A percentile compares a stretch with the other conserved stretches of the same genome.
phyloP scores from a whole-genome alignment of 139 green algal species.

The Mesostigma viride region DNA sequence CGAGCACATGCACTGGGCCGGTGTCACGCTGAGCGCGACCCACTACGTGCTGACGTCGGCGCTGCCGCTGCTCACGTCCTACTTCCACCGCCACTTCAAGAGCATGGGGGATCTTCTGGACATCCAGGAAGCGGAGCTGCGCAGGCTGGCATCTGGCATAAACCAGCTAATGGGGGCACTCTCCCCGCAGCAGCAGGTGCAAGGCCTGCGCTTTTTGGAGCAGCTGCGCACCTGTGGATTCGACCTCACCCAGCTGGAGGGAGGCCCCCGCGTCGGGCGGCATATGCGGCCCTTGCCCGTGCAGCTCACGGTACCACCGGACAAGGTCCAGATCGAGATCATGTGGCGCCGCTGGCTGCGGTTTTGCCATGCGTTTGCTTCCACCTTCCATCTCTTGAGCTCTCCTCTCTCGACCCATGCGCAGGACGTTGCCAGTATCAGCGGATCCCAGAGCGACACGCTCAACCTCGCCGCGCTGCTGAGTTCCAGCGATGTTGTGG shows the following conservation, averaged over 20 bases:
- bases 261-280: not conserved
- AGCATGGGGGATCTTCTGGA: not conserved
- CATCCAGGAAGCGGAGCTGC: not conserved
- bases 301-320: not conserved
- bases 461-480: constrained; percentile 3
- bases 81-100: constrained; percentile 7
- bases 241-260: not conserved
- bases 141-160: not conserved
- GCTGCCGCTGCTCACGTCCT: constrained; percentile 8
- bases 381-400: not conserved
- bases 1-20: too few relatives aligned
- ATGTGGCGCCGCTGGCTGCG: not conserved
- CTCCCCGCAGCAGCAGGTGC: not conserved
- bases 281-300: not conserved
- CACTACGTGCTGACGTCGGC: not conserved
- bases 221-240: not conserved
- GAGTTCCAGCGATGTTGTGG: not conserved
- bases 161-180: not conserved
- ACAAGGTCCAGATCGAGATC: not conserved
- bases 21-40: too few relatives aligned
- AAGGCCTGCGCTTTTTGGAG: not conserved
- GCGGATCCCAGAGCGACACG: too few relatives aligned
- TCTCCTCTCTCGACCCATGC: too few relatives aligned
- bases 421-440: too few relatives aligned
- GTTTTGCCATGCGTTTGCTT: not conserved